Percentiles rank a stretch among this genome's conserved stretches.
Evolutionary conservation across 805 yeast genomes (phyloP).

Genomic region (Kuraishia borneana): DNA sequence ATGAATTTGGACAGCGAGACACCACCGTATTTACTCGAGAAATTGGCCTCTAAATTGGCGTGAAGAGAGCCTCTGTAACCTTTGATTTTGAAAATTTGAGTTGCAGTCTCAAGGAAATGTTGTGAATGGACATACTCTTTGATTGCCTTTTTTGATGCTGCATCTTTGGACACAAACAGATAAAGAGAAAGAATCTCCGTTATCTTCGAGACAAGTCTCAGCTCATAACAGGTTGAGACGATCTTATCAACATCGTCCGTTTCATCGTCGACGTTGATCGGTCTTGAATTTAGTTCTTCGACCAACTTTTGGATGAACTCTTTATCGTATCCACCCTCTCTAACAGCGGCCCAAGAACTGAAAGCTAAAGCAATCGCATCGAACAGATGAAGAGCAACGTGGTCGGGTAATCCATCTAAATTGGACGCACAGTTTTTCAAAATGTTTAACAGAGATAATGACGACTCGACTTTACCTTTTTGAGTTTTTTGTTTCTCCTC

Average conservation of each 20-base stretch:
- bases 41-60: conserved; percentile 29
- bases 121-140: conserved; percentile 24
- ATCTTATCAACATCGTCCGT: conserved; percentile 9
- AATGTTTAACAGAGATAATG: conserved; percentile 38
- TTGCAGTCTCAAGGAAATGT: conserved; percentile 20
- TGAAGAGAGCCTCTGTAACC: conserved; percentile 9
- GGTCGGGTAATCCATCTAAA: conserved; percentile 43
- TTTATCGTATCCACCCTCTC: conserved; percentile 38
- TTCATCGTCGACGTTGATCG: conserved; percentile 6
- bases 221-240: conserved; percentile 36
- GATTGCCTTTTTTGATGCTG: conserved; percentile 28
- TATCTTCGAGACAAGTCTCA: conserved; percentile 51
- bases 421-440: conserved; percentile 44
- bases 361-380: conserved; percentile 68
- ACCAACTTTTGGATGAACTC: conserved; percentile 21
- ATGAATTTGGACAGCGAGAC: conserved; percentile 40
- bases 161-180: conserved; percentile 45
- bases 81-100: conserved; percentile 19
- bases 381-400: conserved; percentile 54
- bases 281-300: conserved; percentile 20
- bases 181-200: conserved; percentile 69
- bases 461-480: conserved; percentile 4
- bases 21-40: conserved; percentile 34
- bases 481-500: conserved; percentile 7
- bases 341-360: conserved; percentile 65